These are phyloP conservation scores for Botrytis fragariae DNA, from an alignment of 2,329 filamentous ascomycete genomes.

Conservation along the genomic window DNA sequence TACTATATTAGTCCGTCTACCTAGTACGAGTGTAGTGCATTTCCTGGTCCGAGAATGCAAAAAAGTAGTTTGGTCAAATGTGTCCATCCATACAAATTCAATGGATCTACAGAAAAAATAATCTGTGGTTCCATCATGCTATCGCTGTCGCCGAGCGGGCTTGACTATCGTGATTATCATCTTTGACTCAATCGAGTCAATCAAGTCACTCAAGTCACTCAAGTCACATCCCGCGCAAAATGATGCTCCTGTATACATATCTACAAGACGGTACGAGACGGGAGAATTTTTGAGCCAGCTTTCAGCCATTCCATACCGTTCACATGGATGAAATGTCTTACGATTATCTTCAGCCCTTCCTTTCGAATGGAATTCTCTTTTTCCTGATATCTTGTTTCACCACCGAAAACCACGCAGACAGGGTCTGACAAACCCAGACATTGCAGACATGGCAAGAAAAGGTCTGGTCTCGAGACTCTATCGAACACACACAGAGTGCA, in stretches of 20 bases:
- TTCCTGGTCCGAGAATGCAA: background rate
- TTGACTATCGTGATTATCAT: background rate
- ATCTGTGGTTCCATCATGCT: background rate
- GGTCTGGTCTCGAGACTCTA: background rate
- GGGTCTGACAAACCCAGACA: conserved; percentile 13
- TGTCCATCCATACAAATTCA: background rate
- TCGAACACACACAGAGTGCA: background rate
- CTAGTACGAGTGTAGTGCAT: background rate
- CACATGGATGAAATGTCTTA: background rate
- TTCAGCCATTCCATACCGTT: background rate
- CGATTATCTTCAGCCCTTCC: background rate
- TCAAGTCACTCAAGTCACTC: background rate
- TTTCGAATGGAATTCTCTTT: background rate
- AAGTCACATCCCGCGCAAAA: background rate
- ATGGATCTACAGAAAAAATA: background rate
- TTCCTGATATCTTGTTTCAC: background rate
- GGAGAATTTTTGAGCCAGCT: background rate
- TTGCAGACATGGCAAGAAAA: background rate
- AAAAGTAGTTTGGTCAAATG: background rate
- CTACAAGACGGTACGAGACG: background rate
- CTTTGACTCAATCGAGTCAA: background rate
- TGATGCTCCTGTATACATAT: background rate
- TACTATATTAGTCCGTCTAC: background rate
- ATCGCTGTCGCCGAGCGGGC: background rate
- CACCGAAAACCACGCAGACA: background rate